Conservation (phyloP, 2,329 filamentous ascomycete genomes). For the Trichoderma sp. region DNA sequence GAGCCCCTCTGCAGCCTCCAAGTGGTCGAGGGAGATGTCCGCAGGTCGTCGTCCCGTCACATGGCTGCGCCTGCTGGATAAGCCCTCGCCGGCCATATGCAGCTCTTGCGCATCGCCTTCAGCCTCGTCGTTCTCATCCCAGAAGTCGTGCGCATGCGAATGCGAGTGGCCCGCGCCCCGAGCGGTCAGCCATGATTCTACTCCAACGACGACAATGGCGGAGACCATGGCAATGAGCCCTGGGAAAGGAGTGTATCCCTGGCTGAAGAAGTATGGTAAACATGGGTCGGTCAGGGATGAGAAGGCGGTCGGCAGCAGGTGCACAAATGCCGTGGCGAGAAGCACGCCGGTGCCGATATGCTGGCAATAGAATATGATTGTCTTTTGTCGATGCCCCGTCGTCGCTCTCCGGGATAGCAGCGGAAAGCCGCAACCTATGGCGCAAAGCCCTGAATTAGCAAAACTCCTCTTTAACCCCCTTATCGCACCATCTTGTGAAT, state of each 20-base stretch:
- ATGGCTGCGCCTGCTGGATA: constrained; percentile 41
- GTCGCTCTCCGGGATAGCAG: constrained; percentile 60
- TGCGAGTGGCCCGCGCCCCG: constrained; percentile 62
- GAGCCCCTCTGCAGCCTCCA: constrained; percentile 53
- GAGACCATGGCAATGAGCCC: constrained; percentile 80
- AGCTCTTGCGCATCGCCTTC: constrained; percentile 32
- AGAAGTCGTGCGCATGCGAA: constrained; percentile 49
- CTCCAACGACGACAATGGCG: constrained; percentile 75
- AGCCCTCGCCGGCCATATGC: constrained; percentile 28
- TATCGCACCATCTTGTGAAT: background rate
- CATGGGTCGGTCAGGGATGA: constrained; percentile 65
- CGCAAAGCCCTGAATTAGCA: constrained; percentile 1
- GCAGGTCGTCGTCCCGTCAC: constrained; percentile 42
- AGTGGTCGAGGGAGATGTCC: constrained; percentile 51
- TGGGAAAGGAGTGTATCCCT: constrained; percentile 75
- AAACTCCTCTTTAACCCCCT: no score
- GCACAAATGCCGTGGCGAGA: constrained; percentile 83
- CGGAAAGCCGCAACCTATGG: constrained; percentile 62
- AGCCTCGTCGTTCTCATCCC: constrained; percentile 50
- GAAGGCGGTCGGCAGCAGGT: constrained; percentile 69
- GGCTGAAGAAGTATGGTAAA: constrained; percentile 74
- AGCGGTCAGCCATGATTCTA: constrained; percentile 87
- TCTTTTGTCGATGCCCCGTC: constrained; percentile 56
- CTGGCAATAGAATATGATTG: constrained; percentile 64
- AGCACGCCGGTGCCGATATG: constrained; percentile 81